Conservation (phyloP, 768 basidiomycete species). For the Tylopilus rubrobrunneus region DNA sequence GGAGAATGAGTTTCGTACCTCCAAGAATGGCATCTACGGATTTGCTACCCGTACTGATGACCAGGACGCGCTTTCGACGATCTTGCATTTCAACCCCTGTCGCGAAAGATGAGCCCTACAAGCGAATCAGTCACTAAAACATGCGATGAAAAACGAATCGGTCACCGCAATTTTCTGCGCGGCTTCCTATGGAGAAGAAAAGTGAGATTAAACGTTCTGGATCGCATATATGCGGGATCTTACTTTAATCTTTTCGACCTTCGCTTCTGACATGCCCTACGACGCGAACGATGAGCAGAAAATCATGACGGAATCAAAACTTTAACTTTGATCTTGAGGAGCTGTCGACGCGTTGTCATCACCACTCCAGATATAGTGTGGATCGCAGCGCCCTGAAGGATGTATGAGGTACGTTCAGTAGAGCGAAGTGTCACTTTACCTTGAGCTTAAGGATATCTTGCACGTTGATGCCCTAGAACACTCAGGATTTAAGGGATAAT, state of each 20-base stretch:
- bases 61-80: slow-evolving; percentile 70
- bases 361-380: slow-evolving; percentile 84
- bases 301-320: not conserved
- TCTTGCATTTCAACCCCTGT: slow-evolving; percentile 92
- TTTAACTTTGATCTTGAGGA: slow-evolving; percentile 88
- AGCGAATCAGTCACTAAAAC: not conserved
- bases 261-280: slow-evolving; percentile 93
- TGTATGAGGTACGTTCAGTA: not conserved
- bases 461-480: slow-evolving; percentile 80
- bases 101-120: slow-evolving; percentile 84
- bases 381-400: slow-evolving; percentile 63
- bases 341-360: slow-evolving; percentile 86
- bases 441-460: slow-evolving; percentile 96
- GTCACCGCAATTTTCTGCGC: slow-evolving; percentile 79
- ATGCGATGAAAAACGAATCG: not conserved
- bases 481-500: slow-evolving; percentile 4
- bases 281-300: not conserved
- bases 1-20: slow-evolving; percentile 41
- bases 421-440: slow-evolving; percentile 34
- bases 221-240: slow-evolving; percentile 15
- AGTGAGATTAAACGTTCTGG: not conserved
- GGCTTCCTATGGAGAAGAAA: slow-evolving; percentile 61
- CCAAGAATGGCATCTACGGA: slow-evolving; percentile 85
- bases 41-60: slow-evolving; percentile 93
- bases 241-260: slow-evolving; percentile 96